A percentile compares a stretch with the other conserved stretches of the same genome.
Evolutionary conservation across 768 basidiomycete species (phyloP).

Genomic region (Psilocybe azurescens): DNA sequence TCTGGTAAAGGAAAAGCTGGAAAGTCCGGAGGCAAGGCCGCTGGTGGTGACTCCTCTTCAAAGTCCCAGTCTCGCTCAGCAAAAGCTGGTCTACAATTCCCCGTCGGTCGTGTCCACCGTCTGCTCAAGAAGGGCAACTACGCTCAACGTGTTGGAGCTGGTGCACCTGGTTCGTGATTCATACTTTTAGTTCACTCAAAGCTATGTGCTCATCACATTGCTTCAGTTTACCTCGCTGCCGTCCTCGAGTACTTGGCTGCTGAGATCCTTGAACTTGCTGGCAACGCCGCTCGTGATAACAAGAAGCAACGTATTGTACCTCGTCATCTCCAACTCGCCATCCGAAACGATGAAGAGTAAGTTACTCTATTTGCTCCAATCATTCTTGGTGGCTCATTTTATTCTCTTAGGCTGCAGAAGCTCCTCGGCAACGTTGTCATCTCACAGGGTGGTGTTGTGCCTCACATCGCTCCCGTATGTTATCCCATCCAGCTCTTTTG

Average conservation of each 20-base stretch:
- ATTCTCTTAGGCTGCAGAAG: constrained; percentile 62
- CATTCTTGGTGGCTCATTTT: constrained; percentile 10
- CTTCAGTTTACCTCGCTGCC: constrained; percentile 84
- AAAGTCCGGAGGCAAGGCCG: constrained; percentile 57
- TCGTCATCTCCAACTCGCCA: constrained; percentile 91
- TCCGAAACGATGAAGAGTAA: constrained; percentile 90
- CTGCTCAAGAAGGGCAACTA: constrained; percentile 91
- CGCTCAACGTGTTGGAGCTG: constrained; percentile 87
- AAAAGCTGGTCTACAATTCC: constrained; percentile 84
- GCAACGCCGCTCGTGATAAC: constrained; percentile 84
- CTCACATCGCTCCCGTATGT: constrained; percentile 63
- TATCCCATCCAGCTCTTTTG: not conserved
- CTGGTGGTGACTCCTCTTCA: constrained; percentile 69
- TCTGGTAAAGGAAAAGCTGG: constrained; percentile 52
- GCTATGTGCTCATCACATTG: constrained; percentile 29
- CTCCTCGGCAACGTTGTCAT: constrained; percentile 89
- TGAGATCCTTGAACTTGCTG: constrained; percentile 93
- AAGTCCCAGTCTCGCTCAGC: constrained; percentile 80
- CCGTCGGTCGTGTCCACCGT: constrained; percentile 94
- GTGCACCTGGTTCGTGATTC: constrained; percentile 70
- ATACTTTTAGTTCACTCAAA: not conserved
- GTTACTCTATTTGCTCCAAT: constrained; percentile 19
- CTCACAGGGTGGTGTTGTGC: constrained; percentile 90
- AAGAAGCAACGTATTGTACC: constrained; percentile 97
- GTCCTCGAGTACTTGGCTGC: constrained; percentile 94